Percentiles rank a stretch among this genome's conserved stretches.
Conservation (phyloP, 2,329 filamentous ascomycete genomes). For the Teratosphaeria destructans region DNA sequence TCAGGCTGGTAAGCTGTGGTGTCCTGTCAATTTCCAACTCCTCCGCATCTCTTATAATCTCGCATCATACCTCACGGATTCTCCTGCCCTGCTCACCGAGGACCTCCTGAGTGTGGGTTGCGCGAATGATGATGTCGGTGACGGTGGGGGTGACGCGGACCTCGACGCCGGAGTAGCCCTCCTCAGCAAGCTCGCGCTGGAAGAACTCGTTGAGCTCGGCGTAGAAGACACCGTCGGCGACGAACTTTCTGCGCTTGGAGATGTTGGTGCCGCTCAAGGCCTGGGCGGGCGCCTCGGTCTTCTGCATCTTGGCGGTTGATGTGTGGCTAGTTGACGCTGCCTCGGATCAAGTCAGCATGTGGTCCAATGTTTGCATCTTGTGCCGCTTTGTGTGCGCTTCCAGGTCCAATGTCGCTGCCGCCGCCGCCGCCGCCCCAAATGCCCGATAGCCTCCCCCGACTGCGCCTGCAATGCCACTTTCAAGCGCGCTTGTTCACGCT, state of each 20-base stretch:
- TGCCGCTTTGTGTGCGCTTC: not conserved
- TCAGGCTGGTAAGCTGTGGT: slow-evolving; percentile 78
- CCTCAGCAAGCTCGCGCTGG: slow-evolving; percentile 99
- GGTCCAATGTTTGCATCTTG: not conserved
- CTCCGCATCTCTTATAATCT: not conserved
- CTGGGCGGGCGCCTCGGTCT: slow-evolving; percentile 11
- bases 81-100: slow-evolving; percentile 99
- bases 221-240: slow-evolving; percentile 95
- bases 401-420: not conserved
- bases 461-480: not conserved
- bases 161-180: slow-evolving; percentile 99
- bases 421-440: not conserved
- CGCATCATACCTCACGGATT: slow-evolving; percentile 63
- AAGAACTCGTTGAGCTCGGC: slow-evolving; percentile 99
- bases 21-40: not conserved
- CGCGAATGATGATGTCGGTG: slow-evolving; percentile 99
- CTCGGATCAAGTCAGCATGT: not conserved
- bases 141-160: slow-evolving; percentile 99
- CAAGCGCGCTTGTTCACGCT: not conserved
- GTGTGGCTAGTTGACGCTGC: not conserved
- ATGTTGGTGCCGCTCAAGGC: slow-evolving; percentile 37
- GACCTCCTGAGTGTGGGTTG: slow-evolving; percentile 99
- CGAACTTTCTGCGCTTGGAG: slow-evolving; percentile 74
- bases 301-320: slow-evolving; percentile 6
- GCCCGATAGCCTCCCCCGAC: not conserved